These are phyloP conservation scores for Prunus persica DNA, from an alignment of 306 rosid genomes.

Conservation along the genomic window DNA sequence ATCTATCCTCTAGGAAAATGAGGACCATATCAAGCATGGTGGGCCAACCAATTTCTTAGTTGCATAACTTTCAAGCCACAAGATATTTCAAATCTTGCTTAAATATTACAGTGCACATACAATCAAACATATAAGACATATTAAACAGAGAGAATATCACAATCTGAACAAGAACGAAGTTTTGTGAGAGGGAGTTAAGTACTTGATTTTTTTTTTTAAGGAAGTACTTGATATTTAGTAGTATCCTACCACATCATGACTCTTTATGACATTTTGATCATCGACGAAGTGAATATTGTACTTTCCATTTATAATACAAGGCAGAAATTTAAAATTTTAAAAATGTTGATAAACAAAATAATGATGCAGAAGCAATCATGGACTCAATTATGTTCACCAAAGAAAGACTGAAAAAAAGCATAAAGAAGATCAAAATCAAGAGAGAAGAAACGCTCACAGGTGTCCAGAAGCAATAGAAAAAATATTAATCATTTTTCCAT, in stretches of 20 bases:
- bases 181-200: background rate
- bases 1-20: background rate
- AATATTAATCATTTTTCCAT: slow-evolving; percentile 81
- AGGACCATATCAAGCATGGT: background rate
- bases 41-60: background rate
- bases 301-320: background rate
- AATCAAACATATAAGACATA: background rate
- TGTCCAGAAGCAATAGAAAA: slow-evolving; percentile 99
- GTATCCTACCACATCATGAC: background rate
- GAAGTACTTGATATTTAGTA: background rate
- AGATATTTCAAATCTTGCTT: background rate
- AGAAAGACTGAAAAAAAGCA: background rate
- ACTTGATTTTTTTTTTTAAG: background rate
- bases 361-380: background rate
- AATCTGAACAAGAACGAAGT: background rate
- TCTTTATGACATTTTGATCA: background rate
- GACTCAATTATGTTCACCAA: background rate
- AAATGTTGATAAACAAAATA: background rate
- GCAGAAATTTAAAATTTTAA: background rate
- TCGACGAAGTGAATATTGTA: background rate
- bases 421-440: slow-evolving; percentile 6
- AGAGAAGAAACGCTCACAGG: slow-evolving; percentile 61
- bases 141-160: background rate
- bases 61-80: background rate
- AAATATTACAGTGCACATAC: background rate